Conservation (phyloP, 1,284 basidiomycete species). For the Xerocomus cyaneibrunnescens region DNA sequence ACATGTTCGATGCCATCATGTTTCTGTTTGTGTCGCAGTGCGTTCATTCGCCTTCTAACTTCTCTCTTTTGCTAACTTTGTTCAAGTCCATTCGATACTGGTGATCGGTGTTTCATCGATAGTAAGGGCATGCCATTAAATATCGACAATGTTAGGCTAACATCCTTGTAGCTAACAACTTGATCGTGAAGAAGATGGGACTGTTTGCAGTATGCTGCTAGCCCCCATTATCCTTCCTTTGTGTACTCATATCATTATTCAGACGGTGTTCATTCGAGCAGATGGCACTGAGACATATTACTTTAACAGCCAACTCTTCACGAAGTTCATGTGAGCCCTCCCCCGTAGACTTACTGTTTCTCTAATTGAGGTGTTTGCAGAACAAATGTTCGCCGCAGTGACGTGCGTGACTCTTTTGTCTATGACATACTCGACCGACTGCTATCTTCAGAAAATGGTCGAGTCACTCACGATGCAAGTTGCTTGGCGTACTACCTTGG, state of each 20-base stretch:
- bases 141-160: not conserved
- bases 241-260: slow-evolving; percentile 8
- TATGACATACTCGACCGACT: not conserved
- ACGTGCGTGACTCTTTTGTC: slow-evolving; percentile 37
- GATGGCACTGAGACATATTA: slow-evolving; percentile 78
- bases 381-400: slow-evolving; percentile 70
- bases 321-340: slow-evolving; percentile 62
- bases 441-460: slow-evolving; percentile 54
- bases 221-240: not conserved
- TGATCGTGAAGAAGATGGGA: slow-evolving; percentile 76
- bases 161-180: slow-evolving; percentile 50
- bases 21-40: slow-evolving; percentile 79
- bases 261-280: slow-evolving; percentile 63
- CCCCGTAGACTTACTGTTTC: not conserved
- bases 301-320: slow-evolving; percentile 72
- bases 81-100: slow-evolving; percentile 70
- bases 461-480: slow-evolving; percentile 69
- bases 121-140: slow-evolving; percentile 35
- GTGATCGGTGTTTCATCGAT: slow-evolving; percentile 72
- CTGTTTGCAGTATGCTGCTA: slow-evolving; percentile 57
- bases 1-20: slow-evolving; percentile 75
- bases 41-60: slow-evolving; percentile 28
- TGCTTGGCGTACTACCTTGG: slow-evolving; percentile 69
- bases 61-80: slow-evolving; percentile 17
- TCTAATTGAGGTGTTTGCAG: slow-evolving; percentile 34